Percentiles rank a stretch among this genome's conserved stretches.
Evolutionary conservation across 2,329 filamentous ascomycete species (phyloP).

Genomic region (Ophiostoma pallidulum): DNA sequence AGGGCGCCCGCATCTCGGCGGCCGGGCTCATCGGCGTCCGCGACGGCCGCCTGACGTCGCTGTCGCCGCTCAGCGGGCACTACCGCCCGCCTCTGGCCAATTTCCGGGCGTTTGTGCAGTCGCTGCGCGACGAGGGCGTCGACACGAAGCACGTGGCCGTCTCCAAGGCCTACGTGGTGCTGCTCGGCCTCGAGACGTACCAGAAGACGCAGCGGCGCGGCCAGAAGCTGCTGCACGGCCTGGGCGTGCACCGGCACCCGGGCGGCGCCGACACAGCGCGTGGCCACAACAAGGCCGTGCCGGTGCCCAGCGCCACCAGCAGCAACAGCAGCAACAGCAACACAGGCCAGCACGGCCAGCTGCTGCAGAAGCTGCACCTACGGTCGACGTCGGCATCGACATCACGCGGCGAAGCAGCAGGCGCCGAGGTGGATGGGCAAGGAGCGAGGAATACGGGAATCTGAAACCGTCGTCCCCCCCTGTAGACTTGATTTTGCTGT

Average conservation of each 20-base stretch:
- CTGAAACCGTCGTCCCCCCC: too few species aligned
- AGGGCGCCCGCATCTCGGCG: slow-evolving; percentile 69
- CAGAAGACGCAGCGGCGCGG: slow-evolving; percentile 57
- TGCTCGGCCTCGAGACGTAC: slow-evolving; percentile 77
- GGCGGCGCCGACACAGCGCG: neutral
- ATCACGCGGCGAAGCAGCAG: neutral
- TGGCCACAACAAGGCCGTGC: too few species aligned
- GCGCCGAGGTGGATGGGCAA: neutral
- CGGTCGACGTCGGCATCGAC: neutral
- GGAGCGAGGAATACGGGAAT: too few species aligned
- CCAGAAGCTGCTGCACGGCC: slow-evolving; percentile 37
- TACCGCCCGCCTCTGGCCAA: slow-evolving; percentile 77
- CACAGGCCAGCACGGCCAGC: neutral
- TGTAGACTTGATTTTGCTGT: too few species aligned
- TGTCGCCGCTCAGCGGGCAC: slow-evolving; percentile 68
- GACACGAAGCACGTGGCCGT: slow-evolving; percentile 74
- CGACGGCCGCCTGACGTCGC: slow-evolving; percentile 62
- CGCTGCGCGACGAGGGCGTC: slow-evolving; percentile 60
- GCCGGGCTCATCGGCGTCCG: slow-evolving; percentile 82
- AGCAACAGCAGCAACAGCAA: neutral
- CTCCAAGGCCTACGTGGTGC: slow-evolving; percentile 69
- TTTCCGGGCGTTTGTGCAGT: slow-evolving; percentile 71
- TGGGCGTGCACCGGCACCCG: neutral
- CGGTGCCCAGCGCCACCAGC: too few species aligned
- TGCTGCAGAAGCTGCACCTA: slow-evolving; percentile 5